These are phyloP conservation scores for Ceratocystis lukuohia DNA, from an alignment of 2,329 filamentous ascomycete species.

Conservation along the genomic window DNA sequence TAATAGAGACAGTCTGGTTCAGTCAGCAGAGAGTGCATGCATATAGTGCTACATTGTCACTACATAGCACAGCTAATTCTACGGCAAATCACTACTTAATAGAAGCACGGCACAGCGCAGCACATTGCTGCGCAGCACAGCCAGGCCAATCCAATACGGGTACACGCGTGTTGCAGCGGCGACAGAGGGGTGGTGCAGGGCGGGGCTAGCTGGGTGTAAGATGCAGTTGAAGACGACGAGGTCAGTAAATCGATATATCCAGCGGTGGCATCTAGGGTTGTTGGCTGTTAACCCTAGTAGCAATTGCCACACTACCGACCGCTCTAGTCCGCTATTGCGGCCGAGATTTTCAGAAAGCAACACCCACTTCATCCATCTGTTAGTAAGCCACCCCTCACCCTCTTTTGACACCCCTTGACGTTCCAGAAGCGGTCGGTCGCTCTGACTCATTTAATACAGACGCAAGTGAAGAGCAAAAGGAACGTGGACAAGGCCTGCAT, in stretches of 20 bases:
- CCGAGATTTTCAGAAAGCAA: background rate
- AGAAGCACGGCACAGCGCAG: background rate
- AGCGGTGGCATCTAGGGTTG: background rate
- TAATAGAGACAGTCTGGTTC: background rate
- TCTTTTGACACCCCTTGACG: background rate
- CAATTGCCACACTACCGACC: background rate
- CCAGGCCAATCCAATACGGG: background rate
- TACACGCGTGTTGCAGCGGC: background rate
- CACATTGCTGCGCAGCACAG: background rate
- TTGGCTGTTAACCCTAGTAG: background rate
- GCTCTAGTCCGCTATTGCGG: background rate
- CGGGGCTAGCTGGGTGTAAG: background rate
- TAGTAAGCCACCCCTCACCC: no score
- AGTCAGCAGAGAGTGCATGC: background rate
- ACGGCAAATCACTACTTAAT: background rate
- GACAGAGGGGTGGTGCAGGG: background rate
- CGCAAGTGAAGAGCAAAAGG: background rate
- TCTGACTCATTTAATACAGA: background rate
- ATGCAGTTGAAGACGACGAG: background rate
- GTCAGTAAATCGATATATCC: background rate
- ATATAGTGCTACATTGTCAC: background rate
- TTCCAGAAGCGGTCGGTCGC: background rate
- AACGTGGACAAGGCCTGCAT: background rate
- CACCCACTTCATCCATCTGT: no score
- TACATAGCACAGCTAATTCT: background rate